Percentiles rank a stretch among this genome's conserved stretches.
Conservation (phyloP, 2,329 filamentous ascomycete genomes). For the Amauroascus verrucosus region DNA sequence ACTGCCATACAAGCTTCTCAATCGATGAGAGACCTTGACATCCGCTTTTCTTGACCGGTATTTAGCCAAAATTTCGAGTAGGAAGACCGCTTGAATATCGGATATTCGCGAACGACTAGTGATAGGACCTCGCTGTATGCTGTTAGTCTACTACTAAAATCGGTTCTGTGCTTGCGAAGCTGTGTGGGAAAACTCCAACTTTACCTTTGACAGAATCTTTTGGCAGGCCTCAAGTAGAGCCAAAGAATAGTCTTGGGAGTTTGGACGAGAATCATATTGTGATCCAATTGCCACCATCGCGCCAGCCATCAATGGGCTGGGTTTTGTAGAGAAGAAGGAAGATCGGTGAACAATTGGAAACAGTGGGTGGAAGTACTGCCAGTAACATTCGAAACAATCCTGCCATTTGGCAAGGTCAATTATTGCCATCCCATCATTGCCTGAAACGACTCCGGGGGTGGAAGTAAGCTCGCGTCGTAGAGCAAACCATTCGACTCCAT, state of each 20-base stretch:
- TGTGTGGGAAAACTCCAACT: no score
- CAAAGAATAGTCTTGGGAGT: constrained; percentile 27
- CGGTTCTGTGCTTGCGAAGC: no score
- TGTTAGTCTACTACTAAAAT: background rate
- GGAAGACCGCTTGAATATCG: constrained; percentile 29
- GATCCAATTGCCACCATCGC: constrained; percentile 31
- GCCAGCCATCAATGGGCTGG: constrained; percentile 25
- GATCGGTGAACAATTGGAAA: constrained; percentile 29
- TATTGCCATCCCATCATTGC: constrained; percentile 28
- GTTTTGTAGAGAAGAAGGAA: constrained; percentile 25
- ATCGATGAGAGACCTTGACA: constrained; percentile 26
- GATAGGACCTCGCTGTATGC: constrained; percentile 22
- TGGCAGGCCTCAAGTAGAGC: constrained; percentile 27
- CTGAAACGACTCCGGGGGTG: constrained; percentile 26
- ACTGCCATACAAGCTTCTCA: constrained; percentile 28
- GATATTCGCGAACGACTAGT: constrained; percentile 26
- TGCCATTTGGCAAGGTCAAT: constrained; percentile 28
- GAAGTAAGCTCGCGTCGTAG: constrained; percentile 31
- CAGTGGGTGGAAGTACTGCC: constrained; percentile 28
- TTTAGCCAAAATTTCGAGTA: constrained; percentile 28
- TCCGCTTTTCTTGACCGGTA: constrained; percentile 26
- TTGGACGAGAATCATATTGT: constrained; percentile 27
- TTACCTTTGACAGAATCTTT: constrained; percentile 24
- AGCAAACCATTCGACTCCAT: constrained; percentile 28
- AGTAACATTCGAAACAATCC: constrained; percentile 28